These are phyloP conservation scores for Xylariaceae sp. DNA, from an alignment of 2,329 filamentous ascomycete species.

Conservation along the genomic window DNA sequence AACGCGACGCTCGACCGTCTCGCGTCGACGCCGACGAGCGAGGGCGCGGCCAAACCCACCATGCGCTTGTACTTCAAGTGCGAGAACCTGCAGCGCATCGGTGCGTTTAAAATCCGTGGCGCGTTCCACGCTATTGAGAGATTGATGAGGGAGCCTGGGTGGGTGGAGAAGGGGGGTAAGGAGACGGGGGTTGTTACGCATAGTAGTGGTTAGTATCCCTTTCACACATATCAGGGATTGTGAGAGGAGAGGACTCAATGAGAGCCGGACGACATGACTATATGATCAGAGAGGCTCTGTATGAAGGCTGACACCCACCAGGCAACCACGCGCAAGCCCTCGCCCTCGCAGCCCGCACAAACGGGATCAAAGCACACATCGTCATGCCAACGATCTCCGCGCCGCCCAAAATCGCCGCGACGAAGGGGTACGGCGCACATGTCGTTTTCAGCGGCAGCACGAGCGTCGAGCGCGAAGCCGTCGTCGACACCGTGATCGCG, in stretches of 20 bases:
- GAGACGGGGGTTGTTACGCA: conserved; percentile 79
- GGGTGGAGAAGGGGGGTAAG: conserved; percentile 54
- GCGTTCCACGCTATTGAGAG: conserved; percentile 80
- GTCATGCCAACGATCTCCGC: conserved; percentile 87
- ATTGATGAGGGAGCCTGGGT: conserved; percentile 57
- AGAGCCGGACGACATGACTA: too few species aligned
- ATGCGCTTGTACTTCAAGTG: conserved; percentile 88
- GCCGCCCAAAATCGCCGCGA: conserved; percentile 81
- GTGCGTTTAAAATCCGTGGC: conserved; percentile 87
- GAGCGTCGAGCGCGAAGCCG: conserved; percentile 71
- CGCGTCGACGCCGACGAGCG: conserved; percentile 62
- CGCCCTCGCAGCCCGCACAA: conserved; percentile 71
- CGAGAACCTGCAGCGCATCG: conserved; percentile 85
- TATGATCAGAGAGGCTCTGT: too few species aligned
- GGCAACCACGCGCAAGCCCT: conserved; percentile 95
- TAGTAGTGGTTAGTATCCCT: conserved; percentile 62
- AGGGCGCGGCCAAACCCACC: conserved; percentile 50
- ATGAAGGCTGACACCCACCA: conserved; percentile 38
- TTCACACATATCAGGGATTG: too few species aligned
- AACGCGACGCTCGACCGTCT: conserved; percentile 68
- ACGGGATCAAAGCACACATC: conserved; percentile 73
- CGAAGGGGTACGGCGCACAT: conserved; percentile 67
- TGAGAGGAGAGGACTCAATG: too few species aligned
- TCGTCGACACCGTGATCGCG: conserved; percentile 61
- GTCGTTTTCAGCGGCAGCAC: conserved; percentile 82